Evolutionary conservation across 352 stramenopile genomes (phyloP).

Genomic region (Phytophthora parvispora): DNA sequence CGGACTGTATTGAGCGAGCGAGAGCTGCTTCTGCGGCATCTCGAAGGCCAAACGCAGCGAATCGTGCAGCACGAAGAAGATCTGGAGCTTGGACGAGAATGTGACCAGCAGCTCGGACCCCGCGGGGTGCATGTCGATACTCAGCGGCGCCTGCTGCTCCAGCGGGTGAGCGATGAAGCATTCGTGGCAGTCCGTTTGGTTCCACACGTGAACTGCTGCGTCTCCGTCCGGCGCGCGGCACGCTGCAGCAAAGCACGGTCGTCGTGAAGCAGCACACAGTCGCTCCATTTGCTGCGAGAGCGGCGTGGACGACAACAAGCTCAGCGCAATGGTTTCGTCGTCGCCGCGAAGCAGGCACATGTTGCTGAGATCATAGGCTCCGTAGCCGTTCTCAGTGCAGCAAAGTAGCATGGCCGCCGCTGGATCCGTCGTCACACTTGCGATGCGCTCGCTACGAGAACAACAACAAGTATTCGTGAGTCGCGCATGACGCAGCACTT

Average conservation of each 20-base stretch:
- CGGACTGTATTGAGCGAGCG: slow-evolving; percentile 68
- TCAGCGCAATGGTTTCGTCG: slow-evolving; percentile 66
- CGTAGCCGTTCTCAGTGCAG: slow-evolving; percentile 68
- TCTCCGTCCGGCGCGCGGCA: slow-evolving; percentile 53
- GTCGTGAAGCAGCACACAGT: slow-evolving; percentile 56
- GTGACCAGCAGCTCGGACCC: slow-evolving; percentile 65
- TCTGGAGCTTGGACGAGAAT: slow-evolving; percentile 62
- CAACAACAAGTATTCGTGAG: slow-evolving; percentile 1
- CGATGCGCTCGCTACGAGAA: slow-evolving; percentile 49
- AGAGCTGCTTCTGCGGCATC: slow-evolving; percentile 67
- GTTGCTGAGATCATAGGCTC: slow-evolving; percentile 79
- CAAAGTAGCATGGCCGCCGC: slow-evolving; percentile 64
- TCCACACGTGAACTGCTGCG: slow-evolving; percentile 70
- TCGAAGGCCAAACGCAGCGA: slow-evolving; percentile 72
- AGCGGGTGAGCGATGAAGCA: slow-evolving; percentile 66
- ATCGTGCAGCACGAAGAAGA: slow-evolving; percentile 76
- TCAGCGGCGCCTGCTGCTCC: slow-evolving; percentile 50
- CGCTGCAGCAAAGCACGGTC: slow-evolving; percentile 54
- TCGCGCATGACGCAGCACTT: background rate
- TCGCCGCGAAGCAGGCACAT: slow-evolving; percentile 72
- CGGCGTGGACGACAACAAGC: slow-evolving; percentile 55
- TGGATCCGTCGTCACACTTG: slow-evolving; percentile 56
- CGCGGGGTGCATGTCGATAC: slow-evolving; percentile 68
- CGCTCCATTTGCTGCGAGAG: slow-evolving; percentile 46
- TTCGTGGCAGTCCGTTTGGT: slow-evolving; percentile 63